These are phyloP conservation scores for Tulasnella sp. DNA, from an alignment of 768 basidiomycete genomes.

Conservation along the genomic window DNA sequence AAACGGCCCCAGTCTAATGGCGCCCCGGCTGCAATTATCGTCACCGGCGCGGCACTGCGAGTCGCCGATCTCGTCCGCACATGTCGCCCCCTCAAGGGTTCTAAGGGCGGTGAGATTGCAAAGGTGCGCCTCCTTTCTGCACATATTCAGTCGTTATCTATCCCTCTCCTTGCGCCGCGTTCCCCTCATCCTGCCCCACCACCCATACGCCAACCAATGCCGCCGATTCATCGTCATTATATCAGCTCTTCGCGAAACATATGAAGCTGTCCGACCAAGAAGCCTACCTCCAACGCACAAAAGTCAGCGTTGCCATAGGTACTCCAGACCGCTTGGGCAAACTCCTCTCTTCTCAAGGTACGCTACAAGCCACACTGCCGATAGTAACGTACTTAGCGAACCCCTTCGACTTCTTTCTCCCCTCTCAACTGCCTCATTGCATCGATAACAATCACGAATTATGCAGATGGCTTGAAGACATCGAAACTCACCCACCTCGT, in stretches of 20 bases:
- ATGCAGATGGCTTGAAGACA: constrained; percentile 52
- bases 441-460: constrained; percentile 18
- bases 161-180: too few species aligned
- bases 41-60: constrained; percentile 80
- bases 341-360: constrained; percentile 35
- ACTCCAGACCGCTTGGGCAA: constrained; percentile 89
- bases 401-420: not conserved
- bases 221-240: not conserved
- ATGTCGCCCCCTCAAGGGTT: constrained; percentile 56
- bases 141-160: too few species aligned
- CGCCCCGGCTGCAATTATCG: constrained; percentile 75
- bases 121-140: constrained; percentile 35
- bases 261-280: constrained; percentile 84
- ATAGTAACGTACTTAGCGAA: not conserved
- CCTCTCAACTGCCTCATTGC: not conserved
- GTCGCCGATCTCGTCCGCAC: constrained; percentile 78
- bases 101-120: constrained; percentile 82
- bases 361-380: constrained; percentile 15
- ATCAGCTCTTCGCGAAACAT: constrained; percentile 80
- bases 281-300: constrained; percentile 70
- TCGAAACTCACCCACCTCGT: constrained; percentile 75
- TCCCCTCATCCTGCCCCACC: not conserved
- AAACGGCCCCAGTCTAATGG: constrained; percentile 68
- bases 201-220: not conserved
- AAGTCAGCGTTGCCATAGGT: constrained; percentile 77